Percentiles rank a stretch among this genome's conserved stretches.
phyloP scores from a whole-genome alignment of 2,329 filamentous ascomycete species.

The Rhinocladiella mackenziei region DNA sequence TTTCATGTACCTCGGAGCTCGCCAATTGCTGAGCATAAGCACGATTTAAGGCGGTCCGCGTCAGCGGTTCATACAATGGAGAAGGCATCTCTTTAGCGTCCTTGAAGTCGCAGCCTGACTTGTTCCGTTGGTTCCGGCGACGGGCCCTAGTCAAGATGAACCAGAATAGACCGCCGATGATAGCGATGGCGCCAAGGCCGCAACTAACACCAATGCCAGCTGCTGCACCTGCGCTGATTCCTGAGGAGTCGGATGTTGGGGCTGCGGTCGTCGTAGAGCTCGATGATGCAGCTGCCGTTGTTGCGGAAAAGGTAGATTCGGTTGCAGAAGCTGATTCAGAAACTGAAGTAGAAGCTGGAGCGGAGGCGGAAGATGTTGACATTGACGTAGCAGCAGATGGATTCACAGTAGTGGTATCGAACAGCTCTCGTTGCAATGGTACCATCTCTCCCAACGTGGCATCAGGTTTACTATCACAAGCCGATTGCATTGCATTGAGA shows the following conservation, averaged over 20 bases:
- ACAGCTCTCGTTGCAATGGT: conserved; percentile 5
- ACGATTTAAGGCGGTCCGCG: too few species aligned
- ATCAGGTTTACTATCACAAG: conserved; percentile 5
- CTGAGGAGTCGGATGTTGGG: too few species aligned
- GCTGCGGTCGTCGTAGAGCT: too few species aligned
- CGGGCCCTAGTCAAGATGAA: not conserved
- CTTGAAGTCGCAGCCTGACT: too few species aligned
- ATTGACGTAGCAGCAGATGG: conserved; percentile 4
- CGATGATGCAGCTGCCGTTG: conserved; percentile 1
- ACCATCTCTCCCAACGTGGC: conserved; percentile 3
- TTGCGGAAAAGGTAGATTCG: not conserved
- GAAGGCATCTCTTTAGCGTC: too few species aligned
- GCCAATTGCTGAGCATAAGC: conserved; percentile 10
- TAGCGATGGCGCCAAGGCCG: not conserved
- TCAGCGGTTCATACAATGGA: too few species aligned
- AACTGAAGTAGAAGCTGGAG: not conserved
- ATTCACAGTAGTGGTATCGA: conserved; percentile 8
- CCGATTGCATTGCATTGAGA: conserved; percentile 5
- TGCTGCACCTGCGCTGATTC: conserved; percentile 3
- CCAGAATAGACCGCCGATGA: not conserved
- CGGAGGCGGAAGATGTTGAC: not conserved
- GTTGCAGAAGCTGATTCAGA: not conserved
- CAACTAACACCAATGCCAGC: conserved; percentile 6
- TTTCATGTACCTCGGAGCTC: conserved; percentile 10
- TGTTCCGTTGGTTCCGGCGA: not conserved